These are phyloP conservation scores for Clarireedia homoeocarpa DNA, from an alignment of 2,329 filamentous ascomycete genomes.

Conservation along the genomic window DNA sequence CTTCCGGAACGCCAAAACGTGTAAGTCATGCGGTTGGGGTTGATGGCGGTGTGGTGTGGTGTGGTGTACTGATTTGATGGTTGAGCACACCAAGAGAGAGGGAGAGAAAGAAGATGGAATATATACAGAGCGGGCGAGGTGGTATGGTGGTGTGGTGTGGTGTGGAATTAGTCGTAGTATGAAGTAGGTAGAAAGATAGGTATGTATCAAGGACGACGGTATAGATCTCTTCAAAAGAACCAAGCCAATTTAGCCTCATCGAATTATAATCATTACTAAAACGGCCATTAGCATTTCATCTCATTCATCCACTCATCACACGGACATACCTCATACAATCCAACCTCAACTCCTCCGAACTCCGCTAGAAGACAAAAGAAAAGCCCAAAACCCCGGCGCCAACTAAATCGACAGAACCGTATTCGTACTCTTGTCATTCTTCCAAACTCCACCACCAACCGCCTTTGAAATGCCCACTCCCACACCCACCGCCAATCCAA, in stretches of 20 bases:
- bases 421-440: slow-evolving; percentile 26
- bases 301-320: too few species aligned
- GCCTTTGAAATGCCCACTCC: slow-evolving; percentile 56
- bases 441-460: slow-evolving; percentile 51
- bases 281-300: too few species aligned
- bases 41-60: too few species aligned
- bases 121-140: background rate
- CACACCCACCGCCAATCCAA: slow-evolving; percentile 46
- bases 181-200: too few species aligned
- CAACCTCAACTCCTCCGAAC: background rate
- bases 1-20: slow-evolving; percentile 4
- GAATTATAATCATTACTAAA: too few species aligned
- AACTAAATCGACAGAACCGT: background rate
- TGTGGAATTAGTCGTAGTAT: too few species aligned
- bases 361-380: too few species aligned
- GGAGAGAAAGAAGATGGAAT: background rate
- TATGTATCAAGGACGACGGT: too few species aligned
- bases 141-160: too few species aligned
- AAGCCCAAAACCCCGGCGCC: too few species aligned
- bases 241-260: too few species aligned
- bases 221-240: too few species aligned
- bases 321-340: background rate
- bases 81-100: background rate
- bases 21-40: background rate
- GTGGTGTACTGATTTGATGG: background rate